Evolutionary conservation across 2,329 filamentous ascomycete species (phyloP).

Genomic region (Emericellopsis cladophorae): DNA sequence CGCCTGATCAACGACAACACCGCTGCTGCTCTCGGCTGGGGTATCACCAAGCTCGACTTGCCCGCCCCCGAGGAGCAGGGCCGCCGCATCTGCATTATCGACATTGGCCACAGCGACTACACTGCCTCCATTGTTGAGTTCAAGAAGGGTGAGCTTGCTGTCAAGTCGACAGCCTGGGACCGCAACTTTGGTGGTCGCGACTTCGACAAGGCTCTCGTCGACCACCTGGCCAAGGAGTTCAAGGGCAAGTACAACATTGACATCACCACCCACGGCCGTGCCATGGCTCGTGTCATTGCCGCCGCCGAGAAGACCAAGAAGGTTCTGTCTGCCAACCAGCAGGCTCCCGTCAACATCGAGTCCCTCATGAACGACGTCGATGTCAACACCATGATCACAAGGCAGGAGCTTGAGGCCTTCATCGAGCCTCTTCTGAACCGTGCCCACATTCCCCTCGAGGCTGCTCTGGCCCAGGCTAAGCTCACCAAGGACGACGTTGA

Average conservation of each 20-base stretch:
- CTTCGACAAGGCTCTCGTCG: slow-evolving; percentile 88
- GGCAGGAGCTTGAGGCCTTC: slow-evolving; percentile 87
- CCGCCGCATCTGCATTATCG: slow-evolving; percentile 78
- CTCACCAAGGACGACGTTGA: slow-evolving; percentile 88
- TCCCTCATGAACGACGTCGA: slow-evolving; percentile 98
- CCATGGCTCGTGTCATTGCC: slow-evolving; percentile 71
- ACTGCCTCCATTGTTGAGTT: slow-evolving; percentile 91
- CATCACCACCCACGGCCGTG: slow-evolving; percentile 82
- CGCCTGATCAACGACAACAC: slow-evolving; percentile 97
- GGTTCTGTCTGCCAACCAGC: slow-evolving; percentile 88
- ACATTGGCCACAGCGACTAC: slow-evolving; percentile 95
- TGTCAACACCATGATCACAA: slow-evolving; percentile 77
- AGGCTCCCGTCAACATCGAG: slow-evolving; percentile 90
- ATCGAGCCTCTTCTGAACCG: slow-evolving; percentile 72
- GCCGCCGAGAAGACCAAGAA: slow-evolving; percentile 98
- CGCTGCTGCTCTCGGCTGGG: slow-evolving; percentile 87
- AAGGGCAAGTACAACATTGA: slow-evolving; percentile 97
- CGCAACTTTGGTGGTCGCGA: slow-evolving; percentile 95
- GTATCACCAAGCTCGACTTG: slow-evolving; percentile 95
- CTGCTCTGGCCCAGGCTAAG: slow-evolving; percentile 88
- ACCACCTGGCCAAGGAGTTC: slow-evolving; percentile 93
- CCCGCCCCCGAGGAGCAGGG: slow-evolving; percentile 83
- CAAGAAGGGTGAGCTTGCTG: slow-evolving; percentile 87
- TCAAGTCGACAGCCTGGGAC: slow-evolving; percentile 87
- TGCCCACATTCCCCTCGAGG: slow-evolving; percentile 64